A percentile compares a stretch with the other conserved stretches of the same genome.
These are phyloP conservation scores for Cyathus striatus DNA, from an alignment of 768 basidiomycete genomes.

Conservation along the genomic window DNA sequence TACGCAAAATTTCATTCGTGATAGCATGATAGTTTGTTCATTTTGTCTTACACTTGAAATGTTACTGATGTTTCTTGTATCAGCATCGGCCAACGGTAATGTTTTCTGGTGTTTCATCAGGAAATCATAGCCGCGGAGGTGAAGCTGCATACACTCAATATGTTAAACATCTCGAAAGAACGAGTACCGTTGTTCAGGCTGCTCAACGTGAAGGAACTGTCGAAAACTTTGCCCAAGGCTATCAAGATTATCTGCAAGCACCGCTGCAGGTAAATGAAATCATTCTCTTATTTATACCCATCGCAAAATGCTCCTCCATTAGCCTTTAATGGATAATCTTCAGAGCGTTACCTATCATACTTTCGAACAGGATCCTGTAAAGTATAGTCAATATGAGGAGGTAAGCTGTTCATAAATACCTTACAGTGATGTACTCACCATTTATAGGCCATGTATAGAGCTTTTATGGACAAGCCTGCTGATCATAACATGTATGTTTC, in stretches of 20 bases:
- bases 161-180: conserved; percentile 75
- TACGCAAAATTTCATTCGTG: conserved; percentile 85
- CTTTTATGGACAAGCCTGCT: conserved; percentile 66
- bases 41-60: conserved; percentile 5
- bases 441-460: conserved; percentile 70
- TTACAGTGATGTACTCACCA: conserved; percentile 5
- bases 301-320: conserved; percentile 7
- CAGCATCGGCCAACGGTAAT: conserved; percentile 87
- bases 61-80: conserved; percentile 12
- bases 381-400: conserved; percentile 94
- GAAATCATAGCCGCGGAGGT: conserved; percentile 75
- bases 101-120: conserved; percentile 60
- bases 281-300: conserved; percentile 1
- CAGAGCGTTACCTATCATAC: conserved; percentile 95
- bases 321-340: conserved; percentile 97
- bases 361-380: conserved; percentile 96
- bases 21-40: conserved; percentile 70
- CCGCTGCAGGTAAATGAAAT: conserved; percentile 70
- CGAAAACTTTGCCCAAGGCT: conserved; percentile 87
- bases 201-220: conserved; percentile 66
- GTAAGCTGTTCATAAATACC: conserved; percentile 26
- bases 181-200: conserved; percentile 63
- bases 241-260: conserved; percentile 93
- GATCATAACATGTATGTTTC: conserved; percentile 55
- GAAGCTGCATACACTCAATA: conserved; percentile 90